Evolutionary conservation across 306 rosid species (phyloP), one percentile per base, ranked within the genome.

Genomic region (Vicia sativa): DNA sequence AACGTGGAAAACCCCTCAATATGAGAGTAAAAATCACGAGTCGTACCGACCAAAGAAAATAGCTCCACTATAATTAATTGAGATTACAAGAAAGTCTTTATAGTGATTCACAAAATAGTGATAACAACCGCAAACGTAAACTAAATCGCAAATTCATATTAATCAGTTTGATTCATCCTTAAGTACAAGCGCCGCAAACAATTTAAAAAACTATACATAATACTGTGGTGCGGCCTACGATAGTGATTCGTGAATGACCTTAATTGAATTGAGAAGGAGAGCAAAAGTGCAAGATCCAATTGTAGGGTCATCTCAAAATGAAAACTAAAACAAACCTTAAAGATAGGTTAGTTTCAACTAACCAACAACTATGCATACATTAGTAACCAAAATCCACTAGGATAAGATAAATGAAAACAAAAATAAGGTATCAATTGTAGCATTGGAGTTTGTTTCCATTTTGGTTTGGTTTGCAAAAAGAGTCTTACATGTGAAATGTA

Each of bases 341-440:
- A 38, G 75, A 54, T 68, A 72, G 60, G 57, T 53, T 62, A 44
- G 72, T 53, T 73, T 68, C 56, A 78, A 67, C 82, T 61, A 73
- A 73, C 62, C 75, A 67, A 67, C 72, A 23, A 73, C 49, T 58
- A 61, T 16, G 61, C 31, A 72, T 50, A 71, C 53, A 78, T 49
- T 61, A 18, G 64, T 50, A 37, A 41, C 16, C 18, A 26, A 68
- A 59, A 14, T 11, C 19, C 29, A 42, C 12, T 2, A 43, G 9
- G 67, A 63, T 46, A 48, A 43, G 62, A 63, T 46, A 49, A 43
- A 74, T 15, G 56, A 37, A 28, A 59, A 45, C 53, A 37, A 3
- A 12, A 11, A 48, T 16, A 16, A 21, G 19, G 38, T 15, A 48
- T 15, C 49, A 28, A 73, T 37, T 44, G 42, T 59, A 11, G 56